Conservation (phyloP, 257 asterid genomes). For the Voacanga thouarsii region DNA sequence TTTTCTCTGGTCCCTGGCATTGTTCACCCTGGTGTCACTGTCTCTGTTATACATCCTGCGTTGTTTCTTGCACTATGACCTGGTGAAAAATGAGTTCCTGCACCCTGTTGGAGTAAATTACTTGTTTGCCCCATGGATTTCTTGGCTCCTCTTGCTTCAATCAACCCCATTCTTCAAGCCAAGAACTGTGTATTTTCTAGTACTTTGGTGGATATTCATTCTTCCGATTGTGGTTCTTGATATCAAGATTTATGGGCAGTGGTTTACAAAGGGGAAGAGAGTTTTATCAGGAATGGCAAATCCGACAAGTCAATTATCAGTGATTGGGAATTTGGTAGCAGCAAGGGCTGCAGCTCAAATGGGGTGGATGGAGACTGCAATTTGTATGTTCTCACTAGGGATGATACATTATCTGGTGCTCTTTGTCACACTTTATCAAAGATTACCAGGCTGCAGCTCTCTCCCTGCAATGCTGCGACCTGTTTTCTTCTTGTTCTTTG, state of each 20-base stretch:
- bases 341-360: conserved; percentile 40
- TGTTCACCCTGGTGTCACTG: conserved; percentile 25
- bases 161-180: conserved; percentile 19
- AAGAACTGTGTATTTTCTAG: not conserved
- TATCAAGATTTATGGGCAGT: conserved; percentile 49
- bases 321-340: conserved; percentile 44
- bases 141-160: conserved; percentile 40
- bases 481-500: conserved; percentile 40
- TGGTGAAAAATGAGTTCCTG: conserved; percentile 34
- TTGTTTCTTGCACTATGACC: conserved; percentile 28
- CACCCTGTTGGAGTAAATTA: conserved; percentile 40
- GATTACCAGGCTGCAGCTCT: conserved; percentile 29
- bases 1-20: conserved; percentile 43
- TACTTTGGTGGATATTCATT: conserved; percentile 24
- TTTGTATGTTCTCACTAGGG: conserved; percentile 41
- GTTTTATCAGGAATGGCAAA: conserved; percentile 46
- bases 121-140: conserved; percentile 47
- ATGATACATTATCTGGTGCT: conserved; percentile 41
- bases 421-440: conserved; percentile 47
- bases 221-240: conserved; percentile 39
- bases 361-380: conserved; percentile 48
- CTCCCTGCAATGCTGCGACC: conserved; percentile 44
- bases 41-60: conserved; percentile 33
- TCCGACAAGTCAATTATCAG: conserved; percentile 52
- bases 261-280: conserved; percentile 49